phyloP scores from a whole-genome alignment of 306 rosid species.

The Hippophae gyantsensis region DNA sequence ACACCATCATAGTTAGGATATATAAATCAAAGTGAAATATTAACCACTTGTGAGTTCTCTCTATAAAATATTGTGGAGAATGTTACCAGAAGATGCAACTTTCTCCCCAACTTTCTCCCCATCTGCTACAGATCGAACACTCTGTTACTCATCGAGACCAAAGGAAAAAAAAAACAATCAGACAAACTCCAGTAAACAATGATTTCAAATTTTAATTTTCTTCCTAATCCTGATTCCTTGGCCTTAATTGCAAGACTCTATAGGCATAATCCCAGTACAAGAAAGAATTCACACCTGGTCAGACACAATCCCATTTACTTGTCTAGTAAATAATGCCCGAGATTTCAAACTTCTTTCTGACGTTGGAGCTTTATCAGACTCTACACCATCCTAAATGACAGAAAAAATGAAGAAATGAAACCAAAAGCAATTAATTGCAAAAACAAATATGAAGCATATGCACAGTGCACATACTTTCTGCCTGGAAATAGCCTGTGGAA shows the following conservation, averaged over 20 bases:
- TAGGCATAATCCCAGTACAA: conserved; percentile 3
- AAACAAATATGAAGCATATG: conserved; percentile 10
- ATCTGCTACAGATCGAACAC: conserved; percentile 52
- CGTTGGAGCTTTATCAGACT: conserved; percentile 65
- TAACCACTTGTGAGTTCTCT: conserved; percentile 2
- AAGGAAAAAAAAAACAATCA: conserved; percentile 9
- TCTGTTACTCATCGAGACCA: conserved; percentile 36
- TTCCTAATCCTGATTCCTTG: neutral
- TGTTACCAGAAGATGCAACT: conserved; percentile 55
- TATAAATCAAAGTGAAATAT: neutral
- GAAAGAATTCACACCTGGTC: conserved; percentile 55
- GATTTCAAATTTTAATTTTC: neutral
- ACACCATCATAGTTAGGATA: neutral
- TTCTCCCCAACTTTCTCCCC: conserved; percentile 65
- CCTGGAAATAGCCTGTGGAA: conserved; percentile 45
- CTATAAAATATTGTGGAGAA: conserved; percentile 2
- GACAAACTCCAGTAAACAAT: conserved; percentile 5
- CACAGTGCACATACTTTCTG: conserved; percentile 47
- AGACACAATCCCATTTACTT: conserved; percentile 63
- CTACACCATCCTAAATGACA: conserved; percentile 60
- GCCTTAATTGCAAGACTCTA: neutral
- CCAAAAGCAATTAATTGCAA: neutral
- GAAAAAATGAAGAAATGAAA: neutral
- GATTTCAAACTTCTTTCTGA: conserved; percentile 75
- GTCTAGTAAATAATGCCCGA: conserved; percentile 72